These are phyloP conservation scores for Phytophthora melonis DNA, from an alignment of 352 stramenopile species.

Conservation along the genomic window DNA sequence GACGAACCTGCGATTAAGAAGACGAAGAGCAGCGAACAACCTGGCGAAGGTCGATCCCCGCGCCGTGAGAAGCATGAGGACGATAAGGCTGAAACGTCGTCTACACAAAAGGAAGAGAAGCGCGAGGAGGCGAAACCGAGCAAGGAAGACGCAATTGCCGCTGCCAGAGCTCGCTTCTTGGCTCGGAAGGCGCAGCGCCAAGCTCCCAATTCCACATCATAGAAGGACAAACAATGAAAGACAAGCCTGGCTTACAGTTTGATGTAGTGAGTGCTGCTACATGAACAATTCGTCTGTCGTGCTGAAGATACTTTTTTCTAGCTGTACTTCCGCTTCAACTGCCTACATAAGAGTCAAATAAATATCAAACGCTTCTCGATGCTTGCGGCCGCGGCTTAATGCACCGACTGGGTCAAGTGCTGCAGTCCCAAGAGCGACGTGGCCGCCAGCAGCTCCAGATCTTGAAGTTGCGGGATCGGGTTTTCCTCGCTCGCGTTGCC, in stretches of 20 bases:
- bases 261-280: neutral
- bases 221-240: constrained; percentile 8
- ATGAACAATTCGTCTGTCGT: neutral
- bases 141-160: constrained; percentile 82
- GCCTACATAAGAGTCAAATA: constrained; percentile 46
- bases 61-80: neutral
- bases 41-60: constrained; percentile 11
- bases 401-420: constrained; percentile 72
- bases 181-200: constrained; percentile 79
- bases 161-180: constrained; percentile 85
- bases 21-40: constrained; percentile 14
- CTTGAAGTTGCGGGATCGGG: constrained; percentile 52
- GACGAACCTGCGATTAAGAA: constrained; percentile 35
- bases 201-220: constrained; percentile 13
- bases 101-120: constrained; percentile 4
- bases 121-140: constrained; percentile 42
- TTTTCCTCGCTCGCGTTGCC: constrained; percentile 17
- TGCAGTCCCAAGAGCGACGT: constrained; percentile 81
- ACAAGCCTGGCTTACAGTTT: too few species aligned
- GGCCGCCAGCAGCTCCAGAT: constrained; percentile 81
- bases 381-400: constrained; percentile 44
- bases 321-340: constrained; percentile 32
- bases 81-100: constrained; percentile 15
- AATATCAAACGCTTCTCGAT: constrained; percentile 46
- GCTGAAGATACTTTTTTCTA: constrained; percentile 36